Percentiles rank a stretch among this genome's conserved stretches.
Conservation (phyloP, 2,329 filamentous ascomycete species). For the Paramyrothecium roridum region DNA sequence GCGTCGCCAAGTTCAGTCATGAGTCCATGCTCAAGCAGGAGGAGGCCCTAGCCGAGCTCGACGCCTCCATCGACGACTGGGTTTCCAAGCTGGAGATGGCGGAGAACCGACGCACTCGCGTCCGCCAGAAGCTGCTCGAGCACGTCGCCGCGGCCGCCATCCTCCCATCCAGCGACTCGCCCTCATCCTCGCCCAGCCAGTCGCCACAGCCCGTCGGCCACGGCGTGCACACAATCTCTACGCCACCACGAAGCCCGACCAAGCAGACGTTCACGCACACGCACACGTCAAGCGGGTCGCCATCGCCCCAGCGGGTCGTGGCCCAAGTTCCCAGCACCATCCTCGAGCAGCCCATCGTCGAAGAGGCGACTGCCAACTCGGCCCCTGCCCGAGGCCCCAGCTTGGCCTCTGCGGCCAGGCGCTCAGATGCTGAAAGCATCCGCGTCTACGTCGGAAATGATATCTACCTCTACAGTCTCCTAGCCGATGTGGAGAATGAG, state of each 20-base stretch:
- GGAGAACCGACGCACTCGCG: constrained; percentile 71
- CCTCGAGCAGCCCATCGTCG: constrained; percentile 46
- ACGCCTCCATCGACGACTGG: constrained; percentile 78
- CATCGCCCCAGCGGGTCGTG: constrained; percentile 49
- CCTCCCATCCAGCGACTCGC: constrained; percentile 30
- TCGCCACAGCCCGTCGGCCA: constrained; percentile 39
- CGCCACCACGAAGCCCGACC: constrained; percentile 58
- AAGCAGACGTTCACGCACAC: constrained; percentile 33
- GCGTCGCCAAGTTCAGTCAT: constrained; percentile 67
- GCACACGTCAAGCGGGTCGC: constrained; percentile 33
- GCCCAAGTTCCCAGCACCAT: constrained; percentile 56
- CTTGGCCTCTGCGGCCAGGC: constrained; percentile 20
- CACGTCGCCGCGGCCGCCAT: constrained; percentile 72
- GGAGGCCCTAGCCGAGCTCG: constrained; percentile 73
- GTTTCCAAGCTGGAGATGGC: constrained; percentile 75
- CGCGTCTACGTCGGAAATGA: constrained; percentile 66
- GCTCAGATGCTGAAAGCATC: constrained; percentile 59
- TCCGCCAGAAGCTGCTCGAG: constrained; percentile 77
- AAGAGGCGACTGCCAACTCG: constrained; percentile 29
- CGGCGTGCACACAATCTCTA: constrained; percentile 42
- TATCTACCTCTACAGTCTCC: constrained; percentile 63
- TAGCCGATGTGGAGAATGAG: constrained; percentile 61
- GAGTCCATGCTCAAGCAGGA: constrained; percentile 78
- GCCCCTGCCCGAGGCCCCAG: constrained; percentile 20
- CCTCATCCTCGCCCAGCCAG: constrained; percentile 29